Percentiles rank a stretch among this genome's conserved stretches.
These are phyloP conservation scores for Fraxinus americana DNA, from an alignment of 257 asterid genomes.

Conservation along the genomic window DNA sequence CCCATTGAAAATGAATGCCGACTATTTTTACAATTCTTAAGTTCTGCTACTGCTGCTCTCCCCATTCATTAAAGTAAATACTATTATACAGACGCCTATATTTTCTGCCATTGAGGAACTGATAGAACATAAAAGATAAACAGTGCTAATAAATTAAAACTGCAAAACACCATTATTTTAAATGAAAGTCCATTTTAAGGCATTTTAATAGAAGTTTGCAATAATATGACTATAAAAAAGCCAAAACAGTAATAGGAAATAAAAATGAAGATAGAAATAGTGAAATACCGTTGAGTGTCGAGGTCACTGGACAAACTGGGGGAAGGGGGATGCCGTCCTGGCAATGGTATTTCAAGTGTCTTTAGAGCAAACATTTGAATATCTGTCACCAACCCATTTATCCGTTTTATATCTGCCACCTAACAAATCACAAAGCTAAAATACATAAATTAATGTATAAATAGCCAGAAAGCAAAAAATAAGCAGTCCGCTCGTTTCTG, in stretches of 20 bases:
- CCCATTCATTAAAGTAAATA: not conserved
- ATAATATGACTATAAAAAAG: not conserved
- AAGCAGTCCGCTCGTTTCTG: conserved; percentile 3
- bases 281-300: conserved; percentile 48
- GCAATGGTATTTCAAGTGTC: conserved; percentile 78
- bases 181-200: not conserved
- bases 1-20: not conserved
- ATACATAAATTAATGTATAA: conserved; percentile 4
- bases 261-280: conserved; percentile 22
- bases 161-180: not conserved
- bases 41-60: not conserved
- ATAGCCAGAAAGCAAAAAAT: conserved; percentile 10
- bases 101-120: conserved; percentile 1
- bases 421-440: conserved; percentile 34
- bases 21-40: not conserved
- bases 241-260: conserved; percentile 14
- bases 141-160: not conserved
- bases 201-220: conserved; percentile 1
- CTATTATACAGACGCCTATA: not conserved
- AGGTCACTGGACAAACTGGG: conserved; percentile 55
- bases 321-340: conserved; percentile 88
- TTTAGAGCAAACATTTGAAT: conserved; percentile 88
- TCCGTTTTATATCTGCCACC: conserved; percentile 87
- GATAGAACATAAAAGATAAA: conserved; percentile 1
- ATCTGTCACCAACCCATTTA: conserved; percentile 83